phyloP scores from a whole-genome alignment of 306 rosid species.

The Corylus avellana region DNA sequence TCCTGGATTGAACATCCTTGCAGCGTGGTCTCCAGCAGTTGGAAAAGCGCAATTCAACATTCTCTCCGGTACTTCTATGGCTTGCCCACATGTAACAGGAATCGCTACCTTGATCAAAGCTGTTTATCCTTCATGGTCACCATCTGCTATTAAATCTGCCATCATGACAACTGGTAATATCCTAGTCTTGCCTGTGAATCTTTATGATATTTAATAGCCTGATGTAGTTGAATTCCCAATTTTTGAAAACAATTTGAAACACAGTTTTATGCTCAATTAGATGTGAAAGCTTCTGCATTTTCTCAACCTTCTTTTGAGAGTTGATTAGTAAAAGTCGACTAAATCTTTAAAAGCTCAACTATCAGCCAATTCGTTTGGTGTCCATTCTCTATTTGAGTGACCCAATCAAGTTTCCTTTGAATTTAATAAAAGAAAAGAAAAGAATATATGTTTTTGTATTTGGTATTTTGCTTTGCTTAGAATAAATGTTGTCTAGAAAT shows the following conservation, averaged over 20 bases:
- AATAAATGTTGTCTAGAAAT: neutral
- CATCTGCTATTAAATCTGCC: slow-evolving; percentile 72
- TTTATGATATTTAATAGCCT: neutral
- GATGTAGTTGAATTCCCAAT: slow-evolving; percentile 1
- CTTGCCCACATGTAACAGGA: slow-evolving; percentile 90
- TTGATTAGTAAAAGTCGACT: neutral
- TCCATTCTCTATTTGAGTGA: neutral
- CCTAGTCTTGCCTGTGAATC: neutral
- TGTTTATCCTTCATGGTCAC: slow-evolving; percentile 75
- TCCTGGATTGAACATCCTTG: slow-evolving; percentile 79
- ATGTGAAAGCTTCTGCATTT: neutral
- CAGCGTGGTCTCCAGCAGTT: slow-evolving; percentile 83
- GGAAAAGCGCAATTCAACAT: slow-evolving; percentile 55
- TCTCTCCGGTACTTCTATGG: slow-evolving; percentile 79
- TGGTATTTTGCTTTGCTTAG: neutral
- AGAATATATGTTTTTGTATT: neutral
- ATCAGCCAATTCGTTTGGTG: neutral
- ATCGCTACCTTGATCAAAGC: slow-evolving; percentile 76
- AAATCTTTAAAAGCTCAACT: neutral
- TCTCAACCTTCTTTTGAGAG: neutral
- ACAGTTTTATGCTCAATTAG: slow-evolving; percentile 3
- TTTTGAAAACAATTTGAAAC: slow-evolving; percentile 12
- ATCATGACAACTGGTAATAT: slow-evolving; percentile 80
- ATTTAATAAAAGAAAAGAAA: neutral
- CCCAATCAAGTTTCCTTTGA: neutral